A percentile compares a stretch with the other conserved stretches of the same genome.
Conservation (phyloP, 352 stramenopile genomes). For the Phytophthora nicotianae region DNA sequence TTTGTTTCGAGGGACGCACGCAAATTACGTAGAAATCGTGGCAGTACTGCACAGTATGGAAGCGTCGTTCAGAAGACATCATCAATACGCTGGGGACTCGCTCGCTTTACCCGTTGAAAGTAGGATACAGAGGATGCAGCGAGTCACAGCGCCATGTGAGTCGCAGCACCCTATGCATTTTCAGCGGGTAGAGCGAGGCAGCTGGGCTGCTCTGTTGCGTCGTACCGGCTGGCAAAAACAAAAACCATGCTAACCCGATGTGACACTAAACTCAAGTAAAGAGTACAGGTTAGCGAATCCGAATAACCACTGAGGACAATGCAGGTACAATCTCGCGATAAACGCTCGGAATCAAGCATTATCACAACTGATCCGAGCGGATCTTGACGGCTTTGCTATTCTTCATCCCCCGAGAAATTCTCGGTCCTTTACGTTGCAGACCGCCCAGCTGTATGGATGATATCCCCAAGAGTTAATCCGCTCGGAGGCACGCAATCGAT, state of each 20-base stretch:
- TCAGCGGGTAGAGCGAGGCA: neutral
- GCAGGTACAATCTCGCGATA: neutral
- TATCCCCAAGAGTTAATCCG: neutral
- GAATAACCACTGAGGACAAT: neutral
- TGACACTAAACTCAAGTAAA: neutral
- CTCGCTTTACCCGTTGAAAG: no score
- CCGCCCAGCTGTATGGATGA: neutral
- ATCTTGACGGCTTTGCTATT: neutral
- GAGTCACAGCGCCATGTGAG: neutral
- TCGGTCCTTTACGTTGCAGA: neutral
- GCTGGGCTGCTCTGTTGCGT: no score
- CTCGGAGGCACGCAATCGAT: neutral
- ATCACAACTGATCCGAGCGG: neutral
- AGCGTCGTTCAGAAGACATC: no score
- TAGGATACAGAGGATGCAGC: neutral
- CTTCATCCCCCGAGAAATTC: neutral
- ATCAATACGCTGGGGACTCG: no score
- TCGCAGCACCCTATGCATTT: neutral
- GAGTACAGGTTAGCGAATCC: conserved; percentile 1
- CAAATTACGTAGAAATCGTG: neutral
- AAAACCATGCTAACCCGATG: neutral
- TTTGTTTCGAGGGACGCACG: neutral
- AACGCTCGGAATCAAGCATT: neutral
- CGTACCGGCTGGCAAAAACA: neutral
- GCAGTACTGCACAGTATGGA: neutral